Evolutionary conservation across 1,284 basidiomycete species (phyloP).

Genomic region (Thelephora terrestris): DNA sequence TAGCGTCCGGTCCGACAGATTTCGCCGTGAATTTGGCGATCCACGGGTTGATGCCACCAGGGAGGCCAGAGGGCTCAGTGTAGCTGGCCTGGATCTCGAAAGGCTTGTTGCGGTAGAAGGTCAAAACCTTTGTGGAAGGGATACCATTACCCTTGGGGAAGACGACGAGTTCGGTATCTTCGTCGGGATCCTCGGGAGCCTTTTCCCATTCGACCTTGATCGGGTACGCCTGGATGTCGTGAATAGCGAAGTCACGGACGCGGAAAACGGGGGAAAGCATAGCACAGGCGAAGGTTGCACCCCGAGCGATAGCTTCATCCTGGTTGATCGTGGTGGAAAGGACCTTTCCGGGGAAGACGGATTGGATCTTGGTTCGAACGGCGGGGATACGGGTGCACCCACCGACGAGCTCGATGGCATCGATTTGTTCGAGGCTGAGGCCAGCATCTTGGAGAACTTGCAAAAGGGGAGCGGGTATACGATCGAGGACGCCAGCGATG

Average conservation of each 20-base stretch:
- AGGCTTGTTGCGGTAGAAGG: conserved; percentile 82
- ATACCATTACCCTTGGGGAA: conserved; percentile 77
- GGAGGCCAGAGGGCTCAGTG: conserved; percentile 57
- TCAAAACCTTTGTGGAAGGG: conserved; percentile 89
- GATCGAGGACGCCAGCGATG: conserved; percentile 41
- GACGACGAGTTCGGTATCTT: conserved; percentile 82
- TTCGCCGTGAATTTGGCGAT: conserved; percentile 75
- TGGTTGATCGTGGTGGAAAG: conserved; percentile 89
- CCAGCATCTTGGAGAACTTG: conserved; percentile 49
- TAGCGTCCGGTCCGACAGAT: conserved; percentile 56
- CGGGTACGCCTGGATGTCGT: conserved; percentile 77
- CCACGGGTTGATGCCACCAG: conserved; percentile 76
- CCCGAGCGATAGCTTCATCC: conserved; percentile 89
- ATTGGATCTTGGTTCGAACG: conserved; percentile 54
- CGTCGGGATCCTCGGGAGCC: conserved; percentile 65
- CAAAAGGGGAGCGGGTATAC: conserved; percentile 44
- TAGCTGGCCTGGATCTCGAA: conserved; percentile 85
- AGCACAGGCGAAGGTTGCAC: conserved; percentile 90
- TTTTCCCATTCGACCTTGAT: conserved; percentile 84
- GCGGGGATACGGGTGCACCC: conserved; percentile 62
- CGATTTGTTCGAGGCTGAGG: conserved; percentile 47
- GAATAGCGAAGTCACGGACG: conserved; percentile 83
- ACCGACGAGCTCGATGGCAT: conserved; percentile 60
- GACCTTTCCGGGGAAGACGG: conserved; percentile 55
- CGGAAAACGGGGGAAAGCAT: conserved; percentile 94